These are phyloP conservation scores for Salix suchowensis DNA, from an alignment of 345 rosid genomes.

Conservation along the genomic window DNA sequence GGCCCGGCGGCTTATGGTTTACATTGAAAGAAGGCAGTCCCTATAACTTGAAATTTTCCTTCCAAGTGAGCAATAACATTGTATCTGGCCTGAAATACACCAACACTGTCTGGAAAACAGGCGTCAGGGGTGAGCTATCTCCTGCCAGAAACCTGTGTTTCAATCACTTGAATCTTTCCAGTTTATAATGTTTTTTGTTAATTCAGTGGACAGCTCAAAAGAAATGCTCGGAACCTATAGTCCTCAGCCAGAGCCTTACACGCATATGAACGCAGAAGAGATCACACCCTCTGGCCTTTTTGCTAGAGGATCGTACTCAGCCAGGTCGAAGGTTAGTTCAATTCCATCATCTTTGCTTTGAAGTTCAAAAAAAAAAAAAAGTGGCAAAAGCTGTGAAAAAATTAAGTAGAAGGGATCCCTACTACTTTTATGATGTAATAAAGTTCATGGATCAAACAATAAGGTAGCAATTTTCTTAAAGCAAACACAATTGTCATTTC, in stretches of 20 bases:
- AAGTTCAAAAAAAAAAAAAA: too few relatives aligned
- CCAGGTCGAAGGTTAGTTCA: slow-evolving; percentile 59
- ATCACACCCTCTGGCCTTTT: slow-evolving; percentile 69
- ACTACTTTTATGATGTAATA: too few relatives aligned
- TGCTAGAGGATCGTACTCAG: slow-evolving; percentile 71
- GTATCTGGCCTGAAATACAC: slow-evolving; percentile 79
- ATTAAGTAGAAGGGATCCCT: too few relatives aligned
- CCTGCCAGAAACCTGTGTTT: background rate
- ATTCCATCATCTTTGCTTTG: background rate
- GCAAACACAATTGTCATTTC: too few relatives aligned
- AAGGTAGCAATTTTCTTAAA: too few relatives aligned
- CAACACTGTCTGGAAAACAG: slow-evolving; percentile 82
- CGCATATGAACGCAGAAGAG: slow-evolving; percentile 60
- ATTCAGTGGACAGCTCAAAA: slow-evolving; percentile 58
- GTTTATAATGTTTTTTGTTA: background rate
- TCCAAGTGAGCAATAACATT: slow-evolving; percentile 79
- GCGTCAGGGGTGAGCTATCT: slow-evolving; percentile 47
- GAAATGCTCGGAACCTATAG: slow-evolving; percentile 82
- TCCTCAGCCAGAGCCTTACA: slow-evolving; percentile 68
- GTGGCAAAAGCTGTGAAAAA: too few relatives aligned
- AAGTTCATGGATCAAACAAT: too few relatives aligned
- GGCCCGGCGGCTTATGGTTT: slow-evolving; percentile 63
- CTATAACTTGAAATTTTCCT: slow-evolving; percentile 55
- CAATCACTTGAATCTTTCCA: background rate
- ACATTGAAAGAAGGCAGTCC: slow-evolving; percentile 70